Evolutionary conservation across 345 rosid genomes (phyloP).

Genomic region (Camelina neglecta): DNA sequence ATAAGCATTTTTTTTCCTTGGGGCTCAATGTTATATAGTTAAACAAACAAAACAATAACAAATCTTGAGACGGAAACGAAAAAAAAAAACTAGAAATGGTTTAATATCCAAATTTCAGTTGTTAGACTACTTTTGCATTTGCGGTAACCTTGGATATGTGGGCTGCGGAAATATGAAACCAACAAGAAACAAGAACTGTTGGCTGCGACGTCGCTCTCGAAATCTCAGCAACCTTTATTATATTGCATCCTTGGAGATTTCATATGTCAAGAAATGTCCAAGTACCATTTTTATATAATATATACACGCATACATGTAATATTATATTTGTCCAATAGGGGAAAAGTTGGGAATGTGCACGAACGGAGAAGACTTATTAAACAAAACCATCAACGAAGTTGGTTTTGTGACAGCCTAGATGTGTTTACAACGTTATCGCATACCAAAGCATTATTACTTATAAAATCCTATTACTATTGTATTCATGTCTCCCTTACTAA

Average conservation of each 20-base stretch:
- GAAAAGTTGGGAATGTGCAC: conserved; percentile 32
- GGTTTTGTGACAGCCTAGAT: conserved; percentile 35
- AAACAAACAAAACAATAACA: background rate
- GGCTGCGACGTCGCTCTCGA: conserved; percentile 38
- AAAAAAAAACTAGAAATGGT: background rate
- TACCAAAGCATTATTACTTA: conserved; percentile 1
- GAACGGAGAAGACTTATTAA: conserved; percentile 23
- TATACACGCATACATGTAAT: conserved; percentile 26
- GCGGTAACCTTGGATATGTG: background rate
- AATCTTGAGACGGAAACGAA: background rate
- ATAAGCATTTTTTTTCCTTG: background rate
- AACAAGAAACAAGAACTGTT: conserved; percentile 34
- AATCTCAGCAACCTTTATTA: conserved; percentile 36
- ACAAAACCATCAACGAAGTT: conserved; percentile 18
- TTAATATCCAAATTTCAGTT: background rate
- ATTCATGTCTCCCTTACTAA: background rate
- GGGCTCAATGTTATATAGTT: background rate
- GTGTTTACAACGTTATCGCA: conserved; percentile 3
- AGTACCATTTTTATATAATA: conserved; percentile 24
- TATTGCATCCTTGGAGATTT: conserved; percentile 28
- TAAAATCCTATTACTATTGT: background rate
- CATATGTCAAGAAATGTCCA: conserved; percentile 10
- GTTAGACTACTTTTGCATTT: background rate
- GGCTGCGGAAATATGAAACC: conserved; percentile 28
- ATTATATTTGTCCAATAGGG: conserved; percentile 11